Evolutionary conservation across 2,329 filamentous ascomycete genomes (phyloP), one percentile per base, ranked within the genome.

Genomic region (Colletotrichum plurivorum): DNA sequence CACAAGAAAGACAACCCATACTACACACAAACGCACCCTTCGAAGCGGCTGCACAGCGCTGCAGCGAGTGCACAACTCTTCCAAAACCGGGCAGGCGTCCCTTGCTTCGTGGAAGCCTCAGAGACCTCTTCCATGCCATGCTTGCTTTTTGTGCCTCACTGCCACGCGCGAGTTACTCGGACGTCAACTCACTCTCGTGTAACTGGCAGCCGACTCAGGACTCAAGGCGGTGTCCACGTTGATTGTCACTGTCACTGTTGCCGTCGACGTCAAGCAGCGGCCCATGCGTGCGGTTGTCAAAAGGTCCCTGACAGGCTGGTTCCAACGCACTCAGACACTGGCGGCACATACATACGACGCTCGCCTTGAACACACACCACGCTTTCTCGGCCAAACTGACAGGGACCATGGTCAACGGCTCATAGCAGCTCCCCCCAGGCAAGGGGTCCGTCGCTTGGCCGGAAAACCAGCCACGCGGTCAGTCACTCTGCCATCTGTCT

Each of bases 141-240:
- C 25, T 68, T 66, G 31, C 63, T 69, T 69, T n/a, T 43, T 43
- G 22, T 43, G 41, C 10, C 41, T 43, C 13, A 15, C 57, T 59
- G 27, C 43, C 55, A 60, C 54, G 36, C 62, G 36, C 18, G 48
- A 58, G 27, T 22, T 51, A 27, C 54, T 54, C 61, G 49, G 54
- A 54, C 43, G 54, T 65, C 66, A 53, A 59, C 66, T 65, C 61
- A 55, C 43, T 31, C 31, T 59, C 41, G 55, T 66, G 31, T 22
- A 41, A 60, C 66, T 51, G 45, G 48, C 53, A 48, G 18, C 46
- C 61, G 31, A 45, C 22, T 54, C 49, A 48, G 25, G 16, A 48
- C 16, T 22, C 18, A 22, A 41, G 41, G 56, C 61, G 45, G 51
- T 59, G 41, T 66, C 43, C 54, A 59, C 27, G 48, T 54, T 39